Evolutionary conservation across 176 grass and related monocot species (phyloP).

Genomic region (Tuctoria greenei): DNA sequence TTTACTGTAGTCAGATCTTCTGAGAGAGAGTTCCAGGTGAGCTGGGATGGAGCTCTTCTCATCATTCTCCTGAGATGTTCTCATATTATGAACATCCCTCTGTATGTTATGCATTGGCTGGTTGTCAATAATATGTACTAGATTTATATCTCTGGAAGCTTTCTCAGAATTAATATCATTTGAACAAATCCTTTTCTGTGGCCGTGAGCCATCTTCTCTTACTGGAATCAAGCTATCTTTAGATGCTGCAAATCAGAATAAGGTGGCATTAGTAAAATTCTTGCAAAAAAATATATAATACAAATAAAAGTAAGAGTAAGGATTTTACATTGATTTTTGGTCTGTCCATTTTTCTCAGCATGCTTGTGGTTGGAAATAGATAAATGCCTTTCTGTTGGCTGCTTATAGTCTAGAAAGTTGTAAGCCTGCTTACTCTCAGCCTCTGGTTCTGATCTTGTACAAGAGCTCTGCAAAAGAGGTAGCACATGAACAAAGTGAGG

Average conservation of each 20-base stretch:
- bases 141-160: slow-evolving; percentile 37
- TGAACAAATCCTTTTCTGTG: not conserved
- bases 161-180: slow-evolving; percentile 39
- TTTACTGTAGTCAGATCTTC: slow-evolving; percentile 65
- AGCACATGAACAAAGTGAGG: slow-evolving; percentile 16
- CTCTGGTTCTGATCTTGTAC: slow-evolving; percentile 67
- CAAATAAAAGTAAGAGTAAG: not conserved
- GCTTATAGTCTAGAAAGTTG: slow-evolving; percentile 48
- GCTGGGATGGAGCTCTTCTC: slow-evolving; percentile 37
- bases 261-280: slow-evolving; percentile 27
- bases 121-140: slow-evolving; percentile 49
- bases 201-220: slow-evolving; percentile 21
- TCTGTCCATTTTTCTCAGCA: slow-evolving; percentile 1
- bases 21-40: slow-evolving; percentile 76
- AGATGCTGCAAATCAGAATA: slow-evolving; percentile 38
- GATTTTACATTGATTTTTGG: slow-evolving; percentile 35
- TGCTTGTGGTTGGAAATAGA: slow-evolving; percentile 16
- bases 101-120: slow-evolving; percentile 22
- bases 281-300: not conserved
- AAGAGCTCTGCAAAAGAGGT: slow-evolving; percentile 76
- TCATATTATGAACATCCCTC: slow-evolving; percentile 27
- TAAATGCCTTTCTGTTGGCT: slow-evolving; percentile 11
- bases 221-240: slow-evolving; percentile 25
- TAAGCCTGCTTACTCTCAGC: slow-evolving; percentile 70
- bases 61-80: slow-evolving; percentile 31